Conservation (phyloP, 495 filamentous ascomycete species). For the Aspergillus mulundensis region DNA sequence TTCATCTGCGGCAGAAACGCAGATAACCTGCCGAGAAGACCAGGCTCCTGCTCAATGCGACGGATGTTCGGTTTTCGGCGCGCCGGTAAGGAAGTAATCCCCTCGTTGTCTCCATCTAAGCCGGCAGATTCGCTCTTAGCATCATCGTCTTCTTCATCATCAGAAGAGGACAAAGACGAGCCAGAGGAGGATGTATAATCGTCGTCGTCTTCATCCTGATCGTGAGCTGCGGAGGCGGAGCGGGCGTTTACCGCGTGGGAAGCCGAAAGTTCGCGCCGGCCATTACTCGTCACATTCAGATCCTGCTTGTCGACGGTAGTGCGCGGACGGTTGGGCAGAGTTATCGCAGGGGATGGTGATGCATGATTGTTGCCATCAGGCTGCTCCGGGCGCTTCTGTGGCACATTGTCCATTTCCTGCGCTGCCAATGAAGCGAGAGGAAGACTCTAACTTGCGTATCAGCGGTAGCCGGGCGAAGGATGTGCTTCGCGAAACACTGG, state of each 20-base stretch:
- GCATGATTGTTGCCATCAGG: conserved; percentile 7
- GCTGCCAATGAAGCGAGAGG: conserved; percentile 12
- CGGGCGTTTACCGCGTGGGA: conserved; percentile 2
- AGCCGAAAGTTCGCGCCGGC: conserved; percentile 8
- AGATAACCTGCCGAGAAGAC: conserved; percentile 36
- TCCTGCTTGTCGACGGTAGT: no score
- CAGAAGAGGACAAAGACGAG: conserved; percentile 18
- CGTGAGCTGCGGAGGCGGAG: background rate
- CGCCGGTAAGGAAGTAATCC: conserved; percentile 19
- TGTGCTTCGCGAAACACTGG: conserved; percentile 6
- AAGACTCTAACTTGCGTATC: background rate
- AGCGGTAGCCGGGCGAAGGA: background rate
- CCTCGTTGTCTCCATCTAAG: background rate
- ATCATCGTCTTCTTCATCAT: conserved; percentile 26
- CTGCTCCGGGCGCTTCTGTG: conserved; percentile 19
- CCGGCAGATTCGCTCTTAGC: conserved; percentile 12
- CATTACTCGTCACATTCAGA: conserved; percentile 1
- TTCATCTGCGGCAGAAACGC: conserved; percentile 47
- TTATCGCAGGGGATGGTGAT: no score
- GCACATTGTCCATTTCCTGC: conserved; percentile 13
- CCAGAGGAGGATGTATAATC: conserved; percentile 41
- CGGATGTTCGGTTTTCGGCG: conserved; percentile 37
- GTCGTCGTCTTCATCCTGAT: conserved; percentile 24
- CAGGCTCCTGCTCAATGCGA: conserved; percentile 25
- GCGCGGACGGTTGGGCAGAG: no score